Evolutionary conservation across 2,329 filamentous ascomycete genomes (phyloP).

Genomic region (Boeremia lycopersici): DNA sequence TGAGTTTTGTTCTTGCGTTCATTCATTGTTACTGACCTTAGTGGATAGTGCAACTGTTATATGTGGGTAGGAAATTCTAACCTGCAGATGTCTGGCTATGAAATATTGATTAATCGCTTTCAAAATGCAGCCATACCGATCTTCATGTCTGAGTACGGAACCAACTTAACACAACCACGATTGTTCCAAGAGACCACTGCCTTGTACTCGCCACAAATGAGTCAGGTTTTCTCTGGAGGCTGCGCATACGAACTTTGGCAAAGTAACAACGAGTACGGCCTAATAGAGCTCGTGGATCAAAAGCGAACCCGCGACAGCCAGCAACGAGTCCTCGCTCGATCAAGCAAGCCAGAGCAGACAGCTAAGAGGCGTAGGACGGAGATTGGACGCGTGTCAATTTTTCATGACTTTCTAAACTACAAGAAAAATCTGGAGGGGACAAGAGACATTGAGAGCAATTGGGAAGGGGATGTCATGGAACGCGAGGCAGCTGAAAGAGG

Average conservation of each 20-base stretch:
- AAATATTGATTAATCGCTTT: not conserved
- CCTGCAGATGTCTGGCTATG: slow-evolving; percentile 10
- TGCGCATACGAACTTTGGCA: slow-evolving; percentile 20
- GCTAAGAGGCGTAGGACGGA: slow-evolving; percentile 12
- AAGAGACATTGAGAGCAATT: not conserved
- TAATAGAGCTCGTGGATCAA: slow-evolving; percentile 9
- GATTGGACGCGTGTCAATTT: slow-evolving; percentile 1
- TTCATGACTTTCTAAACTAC: slow-evolving; percentile 13
- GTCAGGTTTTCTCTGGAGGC: slow-evolving; percentile 19
- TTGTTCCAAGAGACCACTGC: slow-evolving; percentile 16
- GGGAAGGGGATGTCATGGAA: slow-evolving; percentile 14
- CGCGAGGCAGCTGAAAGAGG: not conserved
- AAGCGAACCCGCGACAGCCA: not conserved
- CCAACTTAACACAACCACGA: not conserved
- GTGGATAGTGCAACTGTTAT: slow-evolving; percentile 6
- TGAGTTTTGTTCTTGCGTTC: not conserved
- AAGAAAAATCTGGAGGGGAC: slow-evolving; percentile 5
- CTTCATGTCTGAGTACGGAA: slow-evolving; percentile 19
- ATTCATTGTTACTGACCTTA: not conserved
- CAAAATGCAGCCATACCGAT: slow-evolving; percentile 9
- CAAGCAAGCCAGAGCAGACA: not conserved
- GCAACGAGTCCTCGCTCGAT: not conserved
- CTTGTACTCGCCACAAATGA: slow-evolving; percentile 16
- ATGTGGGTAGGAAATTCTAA: slow-evolving; percentile 8
- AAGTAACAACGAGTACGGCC: slow-evolving; percentile 9